Conservation (phyloP, 148 eudicot genomes). For the Agrostemma githago region DNA sequence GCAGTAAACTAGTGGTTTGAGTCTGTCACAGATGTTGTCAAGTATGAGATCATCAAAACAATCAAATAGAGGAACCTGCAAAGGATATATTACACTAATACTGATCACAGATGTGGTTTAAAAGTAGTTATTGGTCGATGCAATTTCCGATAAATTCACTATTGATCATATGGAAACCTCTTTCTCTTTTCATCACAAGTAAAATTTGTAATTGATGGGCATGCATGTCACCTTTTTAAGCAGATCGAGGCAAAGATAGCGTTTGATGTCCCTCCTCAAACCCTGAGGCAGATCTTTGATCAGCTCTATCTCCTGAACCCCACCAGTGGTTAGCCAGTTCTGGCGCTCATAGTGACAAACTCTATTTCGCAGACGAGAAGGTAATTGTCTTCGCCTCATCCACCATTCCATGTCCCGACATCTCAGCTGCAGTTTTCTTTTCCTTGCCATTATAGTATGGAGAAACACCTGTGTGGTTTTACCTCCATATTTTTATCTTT, state of each 20-base stretch:
- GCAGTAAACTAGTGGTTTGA: slow-evolving; percentile 67
- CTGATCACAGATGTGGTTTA: neutral
- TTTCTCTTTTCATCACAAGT: neutral
- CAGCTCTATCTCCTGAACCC: slow-evolving; percentile 81
- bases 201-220: neutral
- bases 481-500: neutral
- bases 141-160: neutral
- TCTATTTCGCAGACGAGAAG: slow-evolving; percentile 63
- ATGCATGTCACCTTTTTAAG: slow-evolving; percentile 47
- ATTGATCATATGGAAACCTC: neutral
- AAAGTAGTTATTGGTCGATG: neutral
- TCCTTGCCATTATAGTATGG: slow-evolving; percentile 70
- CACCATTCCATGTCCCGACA: slow-evolving; percentile 89
- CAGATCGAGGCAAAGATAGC: slow-evolving; percentile 83
- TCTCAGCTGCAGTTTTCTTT: slow-evolving; percentile 71
- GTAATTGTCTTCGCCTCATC: slow-evolving; percentile 84
- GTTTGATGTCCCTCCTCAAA: slow-evolving; percentile 84
- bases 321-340: slow-evolving; percentile 68
- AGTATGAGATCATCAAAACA: slow-evolving; percentile 78
- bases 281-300: slow-evolving; percentile 88
- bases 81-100: neutral
- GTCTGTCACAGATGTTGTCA: slow-evolving; percentile 92
- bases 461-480: slow-evolving; percentile 49
- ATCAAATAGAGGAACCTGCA: slow-evolving; percentile 76
- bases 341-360: slow-evolving; percentile 73